phyloP scores from a whole-genome alignment of 169 alveolate genomes.

The Eimeria acervulina region DNA sequence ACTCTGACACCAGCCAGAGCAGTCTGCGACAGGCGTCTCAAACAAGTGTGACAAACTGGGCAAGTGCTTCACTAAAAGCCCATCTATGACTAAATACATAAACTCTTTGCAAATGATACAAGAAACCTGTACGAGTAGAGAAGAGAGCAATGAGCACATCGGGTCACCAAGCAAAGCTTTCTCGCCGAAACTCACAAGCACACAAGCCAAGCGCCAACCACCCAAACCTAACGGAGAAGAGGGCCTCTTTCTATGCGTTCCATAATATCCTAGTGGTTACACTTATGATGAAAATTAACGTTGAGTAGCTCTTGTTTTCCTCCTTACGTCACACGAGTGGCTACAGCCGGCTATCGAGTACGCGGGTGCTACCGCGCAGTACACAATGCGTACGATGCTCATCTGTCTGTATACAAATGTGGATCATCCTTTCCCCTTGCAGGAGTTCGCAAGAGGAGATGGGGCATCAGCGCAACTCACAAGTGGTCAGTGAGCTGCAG shows the following conservation, averaged over 20 bases:
- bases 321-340: background rate
- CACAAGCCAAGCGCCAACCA: background rate
- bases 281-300: background rate
- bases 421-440: background rate
- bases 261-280: background rate
- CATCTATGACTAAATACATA: background rate
- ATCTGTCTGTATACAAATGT: background rate
- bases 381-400: background rate
- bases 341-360: background rate
- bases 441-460: background rate
- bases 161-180: constrained; percentile 9
- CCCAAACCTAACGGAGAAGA: background rate
- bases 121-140: background rate
- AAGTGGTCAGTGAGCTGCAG: background rate
- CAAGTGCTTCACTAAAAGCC: background rate
- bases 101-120: background rate
- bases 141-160: background rate
- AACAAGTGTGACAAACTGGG: constrained; percentile 17
- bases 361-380: background rate
- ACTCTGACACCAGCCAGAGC: background rate
- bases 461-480: background rate
- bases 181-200: background rate
- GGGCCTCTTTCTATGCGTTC: background rate
- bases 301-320: background rate
- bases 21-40: constrained; percentile 1